Evolutionary conservation across 2,329 filamentous ascomycete genomes (phyloP).

Genomic region (Acrocalymma vagum): DNA sequence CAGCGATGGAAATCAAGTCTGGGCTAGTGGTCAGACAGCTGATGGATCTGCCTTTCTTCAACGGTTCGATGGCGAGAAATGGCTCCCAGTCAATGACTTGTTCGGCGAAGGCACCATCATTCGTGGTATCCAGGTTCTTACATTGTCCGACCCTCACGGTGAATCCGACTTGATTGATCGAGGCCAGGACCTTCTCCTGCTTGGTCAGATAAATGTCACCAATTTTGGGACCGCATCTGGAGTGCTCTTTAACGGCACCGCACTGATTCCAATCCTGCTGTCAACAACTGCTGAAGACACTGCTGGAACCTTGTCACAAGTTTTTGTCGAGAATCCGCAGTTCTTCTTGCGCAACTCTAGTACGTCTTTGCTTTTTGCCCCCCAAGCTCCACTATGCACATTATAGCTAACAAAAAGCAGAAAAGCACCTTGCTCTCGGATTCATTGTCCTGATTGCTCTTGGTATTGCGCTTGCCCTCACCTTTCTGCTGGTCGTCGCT

Average conservation of each 20-base stretch:
- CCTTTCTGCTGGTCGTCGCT: conserved; percentile 78
- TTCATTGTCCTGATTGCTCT: conserved; percentile 84
- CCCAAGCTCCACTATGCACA: background rate
- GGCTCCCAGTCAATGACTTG: conserved; percentile 68
- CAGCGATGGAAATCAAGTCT: conserved; percentile 75
- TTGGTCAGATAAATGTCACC: conserved; percentile 81
- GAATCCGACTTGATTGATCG: conserved; percentile 69
- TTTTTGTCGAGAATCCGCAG: conserved; percentile 81
- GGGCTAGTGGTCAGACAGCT: conserved; percentile 77
- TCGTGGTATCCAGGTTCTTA: conserved; percentile 82
- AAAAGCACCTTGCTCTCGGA: conserved; percentile 71
- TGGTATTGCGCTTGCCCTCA: conserved; percentile 78
- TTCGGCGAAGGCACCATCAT: conserved; percentile 75
- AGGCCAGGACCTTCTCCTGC: conserved; percentile 79
- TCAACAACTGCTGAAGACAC: conserved; percentile 72
- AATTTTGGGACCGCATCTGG: conserved; percentile 84
- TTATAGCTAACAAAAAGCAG: conserved; percentile 40
- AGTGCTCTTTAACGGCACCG: conserved; percentile 85
- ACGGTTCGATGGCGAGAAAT: conserved; percentile 79
- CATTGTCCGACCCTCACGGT: conserved; percentile 73
- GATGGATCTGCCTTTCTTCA: conserved; percentile 79
- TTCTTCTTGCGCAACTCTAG: conserved; percentile 74
- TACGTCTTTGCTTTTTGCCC: conserved; percentile 62
- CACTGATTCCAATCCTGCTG: conserved; percentile 80
- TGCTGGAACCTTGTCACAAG: conserved; percentile 76